These are phyloP conservation scores for Cladosporium velox DNA, from an alignment of 2,329 filamentous ascomycete species.

Conservation along the genomic window DNA sequence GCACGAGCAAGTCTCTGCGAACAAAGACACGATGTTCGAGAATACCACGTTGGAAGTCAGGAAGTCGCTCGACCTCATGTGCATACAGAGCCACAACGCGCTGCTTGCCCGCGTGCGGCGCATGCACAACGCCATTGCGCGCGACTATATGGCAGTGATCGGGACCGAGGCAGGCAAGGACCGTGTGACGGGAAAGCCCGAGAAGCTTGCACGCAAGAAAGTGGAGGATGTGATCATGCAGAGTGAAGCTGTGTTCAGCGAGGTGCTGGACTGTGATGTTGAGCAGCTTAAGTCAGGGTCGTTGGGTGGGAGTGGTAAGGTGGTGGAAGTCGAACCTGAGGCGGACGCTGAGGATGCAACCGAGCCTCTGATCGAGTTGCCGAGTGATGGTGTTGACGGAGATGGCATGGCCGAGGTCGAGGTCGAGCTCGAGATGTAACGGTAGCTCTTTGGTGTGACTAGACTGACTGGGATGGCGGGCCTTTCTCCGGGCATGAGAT, in stretches of 20 bases:
- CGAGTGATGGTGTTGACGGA: not conserved
- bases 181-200: constrained; percentile 25
- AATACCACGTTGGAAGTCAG: constrained; percentile 47
- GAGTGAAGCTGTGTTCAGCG: constrained; percentile 25
- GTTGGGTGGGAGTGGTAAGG: not conserved
- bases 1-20: constrained; percentile 45
- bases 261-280: constrained; percentile 25
- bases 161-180: constrained; percentile 25
- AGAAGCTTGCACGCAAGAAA: constrained; percentile 25
- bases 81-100: constrained; percentile 44
- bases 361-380: not conserved
- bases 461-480: not conserved
- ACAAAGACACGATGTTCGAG: constrained; percentile 53
- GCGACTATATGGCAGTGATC: constrained; percentile 43
- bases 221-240: constrained; percentile 27
- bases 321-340: constrained; percentile 2
- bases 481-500: not conserved
- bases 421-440: not conserved
- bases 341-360: constrained; percentile 19
- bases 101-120: constrained; percentile 51
- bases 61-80: constrained; percentile 45
- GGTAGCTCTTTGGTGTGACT: not conserved
- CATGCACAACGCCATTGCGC: constrained; percentile 40
- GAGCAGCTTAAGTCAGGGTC: constrained; percentile 22
- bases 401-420: not conserved